Conservation (phyloP, 345 rosid genomes). For the Noccaea caerulescens region DNA sequence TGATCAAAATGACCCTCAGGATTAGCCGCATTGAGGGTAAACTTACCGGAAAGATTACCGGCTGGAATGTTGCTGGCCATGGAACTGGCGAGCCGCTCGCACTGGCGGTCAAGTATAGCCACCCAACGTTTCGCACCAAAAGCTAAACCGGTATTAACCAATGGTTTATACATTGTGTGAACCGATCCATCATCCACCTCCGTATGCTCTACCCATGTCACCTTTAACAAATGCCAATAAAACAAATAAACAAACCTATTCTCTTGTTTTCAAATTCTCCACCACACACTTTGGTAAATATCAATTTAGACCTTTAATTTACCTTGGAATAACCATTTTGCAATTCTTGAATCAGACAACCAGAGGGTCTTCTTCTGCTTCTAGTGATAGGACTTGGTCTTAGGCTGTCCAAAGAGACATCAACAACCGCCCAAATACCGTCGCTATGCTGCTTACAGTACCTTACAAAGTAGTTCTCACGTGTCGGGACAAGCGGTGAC, state of each 20-base stretch:
- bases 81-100: constrained; percentile 87
- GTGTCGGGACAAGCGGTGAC: constrained; percentile 82
- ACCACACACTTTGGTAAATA: background rate
- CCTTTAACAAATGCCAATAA: constrained; percentile 44
- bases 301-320: background rate
- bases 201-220: constrained; percentile 85
- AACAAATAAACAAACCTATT: background rate
- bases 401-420: constrained; percentile 82
- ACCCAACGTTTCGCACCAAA: constrained; percentile 97
- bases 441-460: constrained; percentile 84
- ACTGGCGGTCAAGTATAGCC: constrained; percentile 80
- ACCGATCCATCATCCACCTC: constrained; percentile 84
- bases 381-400: constrained; percentile 53
- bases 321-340: constrained; percentile 98
- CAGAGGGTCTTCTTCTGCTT: constrained; percentile 88
- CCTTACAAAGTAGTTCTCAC: constrained; percentile 81
- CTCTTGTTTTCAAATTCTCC: background rate
- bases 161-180: constrained; percentile 60
- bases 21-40: background rate
- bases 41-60: constrained; percentile 69
- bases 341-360: constrained; percentile 88
- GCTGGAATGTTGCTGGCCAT: constrained; percentile 84
- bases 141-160: constrained; percentile 72
- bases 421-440: constrained; percentile 91
- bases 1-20: background rate